Base-by-base conservation (phyloP, 371 early-diverging fungal genomes). In the Lichtheimia hyalospora region DNA sequence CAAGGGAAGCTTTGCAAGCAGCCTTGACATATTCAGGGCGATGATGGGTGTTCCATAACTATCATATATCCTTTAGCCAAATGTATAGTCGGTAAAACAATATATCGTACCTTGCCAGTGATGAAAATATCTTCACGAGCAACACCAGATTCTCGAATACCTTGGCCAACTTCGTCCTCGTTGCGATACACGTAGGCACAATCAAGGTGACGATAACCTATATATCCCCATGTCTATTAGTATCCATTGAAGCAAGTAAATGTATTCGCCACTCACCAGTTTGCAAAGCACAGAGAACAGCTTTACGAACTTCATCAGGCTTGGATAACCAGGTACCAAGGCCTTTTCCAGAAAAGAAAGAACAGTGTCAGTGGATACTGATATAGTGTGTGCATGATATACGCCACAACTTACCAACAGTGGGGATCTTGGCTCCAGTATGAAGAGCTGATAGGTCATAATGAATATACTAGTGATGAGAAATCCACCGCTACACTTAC, bases 41-140 rank as follows among this genome's bases (percentile, higher is more conserved):
- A 56, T 92, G 91, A 56, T 85, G 75, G 52, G 88, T 91, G 75
- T 91, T 91, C 96, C 95, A 95, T 21, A 98, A 80, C 83, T 72
- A 65, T 41, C 18, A 25, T 13, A 27, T 3, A 46, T 34, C 34
- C 10, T 34, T 34, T 34, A 34, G 34, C 10, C 0, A 8, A 6
- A 6, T 34, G 34, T 8, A 34, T 34, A 10, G 34, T n/a, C n/a
- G n/a, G n/a, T n/a, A n/a, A n/a, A n/a, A n/a, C n/a, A n/a, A 48
- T 20, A 0, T 3, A 20, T 41, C 25, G 40, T 52, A 64, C 71
- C 64, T 98, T 96, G 65, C 90, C 87, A 16, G 96, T 95, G 61
- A 96, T 74, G 66, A 95, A 96, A 27, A 96, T 63, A 28, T 92
- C 79, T 28, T 86, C 73, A 56, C 95, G 84, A 48, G 81, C 79